Percentiles rank a stretch among this genome's conserved stretches.
Conservation (phyloP, 1,139 yeast species). For the Nakaseomyces delphensis region DNA sequence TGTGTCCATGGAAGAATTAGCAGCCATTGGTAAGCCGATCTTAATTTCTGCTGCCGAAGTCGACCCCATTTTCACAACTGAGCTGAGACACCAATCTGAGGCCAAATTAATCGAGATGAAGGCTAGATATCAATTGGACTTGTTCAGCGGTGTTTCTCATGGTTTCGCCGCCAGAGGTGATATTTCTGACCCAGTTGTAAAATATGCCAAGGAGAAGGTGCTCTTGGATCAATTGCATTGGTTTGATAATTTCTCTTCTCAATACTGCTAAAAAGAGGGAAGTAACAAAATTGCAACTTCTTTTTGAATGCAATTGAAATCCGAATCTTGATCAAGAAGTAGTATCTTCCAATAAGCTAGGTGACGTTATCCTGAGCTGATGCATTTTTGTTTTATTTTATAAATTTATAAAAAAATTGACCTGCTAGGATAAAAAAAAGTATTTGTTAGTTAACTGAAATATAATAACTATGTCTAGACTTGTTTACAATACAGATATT, state of each 20-base stretch:
- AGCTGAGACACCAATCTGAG: constrained; percentile 54
- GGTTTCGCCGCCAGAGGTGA: constrained; percentile 81
- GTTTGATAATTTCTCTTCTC: constrained; percentile 31
- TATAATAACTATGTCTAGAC: too few relatives aligned
- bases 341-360: too few relatives aligned
- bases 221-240: constrained; percentile 50
- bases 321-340: too few relatives aligned
- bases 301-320: not conserved
- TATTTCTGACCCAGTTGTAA: constrained; percentile 41
- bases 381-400: too few relatives aligned
- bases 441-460: too few relatives aligned
- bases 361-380: too few relatives aligned
- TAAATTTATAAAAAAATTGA: too few relatives aligned
- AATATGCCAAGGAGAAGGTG: constrained; percentile 64
- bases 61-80: constrained; percentile 55
- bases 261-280: not conserved
- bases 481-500: too few relatives aligned
- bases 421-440: too few relatives aligned
- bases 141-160: constrained; percentile 56
- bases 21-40: constrained; percentile 49
- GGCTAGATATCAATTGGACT: constrained; percentile 48
- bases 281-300: too few relatives aligned
- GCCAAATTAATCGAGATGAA: constrained; percentile 43
- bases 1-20: constrained; percentile 55
- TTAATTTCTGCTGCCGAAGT: constrained; percentile 64